Evolutionary conservation across 345 rosid genomes (phyloP), one percentile per base, ranked within the genome.

Genomic region (Dipteronia dyeriana): DNA sequence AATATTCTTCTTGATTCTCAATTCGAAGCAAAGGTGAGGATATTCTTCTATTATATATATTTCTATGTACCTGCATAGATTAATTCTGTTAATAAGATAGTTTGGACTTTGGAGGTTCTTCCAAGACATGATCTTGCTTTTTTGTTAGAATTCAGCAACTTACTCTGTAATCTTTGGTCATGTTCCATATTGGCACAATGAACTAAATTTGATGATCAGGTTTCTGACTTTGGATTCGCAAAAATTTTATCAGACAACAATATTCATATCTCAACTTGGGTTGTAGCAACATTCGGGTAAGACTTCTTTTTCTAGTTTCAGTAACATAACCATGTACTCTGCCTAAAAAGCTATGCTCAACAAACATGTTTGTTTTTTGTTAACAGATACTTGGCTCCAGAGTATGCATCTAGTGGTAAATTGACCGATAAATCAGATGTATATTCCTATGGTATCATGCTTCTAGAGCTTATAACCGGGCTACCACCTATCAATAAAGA

Each of bases 211-310:
- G 25, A 19, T 76, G 45, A 82, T 75, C 80, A 93, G 98, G 97
- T 93, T 78, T 89, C n/a, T 97, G 98, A 93, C 81, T 93, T 93
- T 84, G 98, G 98, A 71, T 87, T 93, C 6, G 97, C 97, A 25
- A 93, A 90, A 74, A 80, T 84, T 39, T 73, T 91, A 70, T 83
- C 84, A 45, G 91, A 89, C 80, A 74, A 77, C 19, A 84, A 78
- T 72, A 82, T 95, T 61, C 97, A 93, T 75, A 82, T 91, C 54
- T 90, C 94, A 9, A 93, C 98, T 11, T 80, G 97, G 78, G 98
- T 93, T 73, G 86, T 93, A 75, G 98, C 95, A 66, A 93, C 98
- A 56, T 93, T 93, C 77, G 98, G 98, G 97, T 89, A 76, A 77
- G 86, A 60, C 9, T 31, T 68, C 38, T 45, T 77, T 39, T 72